Conservation (phyloP, 192 early-diverging fungal genomes). For the Allomyces macrogynus region DNA sequence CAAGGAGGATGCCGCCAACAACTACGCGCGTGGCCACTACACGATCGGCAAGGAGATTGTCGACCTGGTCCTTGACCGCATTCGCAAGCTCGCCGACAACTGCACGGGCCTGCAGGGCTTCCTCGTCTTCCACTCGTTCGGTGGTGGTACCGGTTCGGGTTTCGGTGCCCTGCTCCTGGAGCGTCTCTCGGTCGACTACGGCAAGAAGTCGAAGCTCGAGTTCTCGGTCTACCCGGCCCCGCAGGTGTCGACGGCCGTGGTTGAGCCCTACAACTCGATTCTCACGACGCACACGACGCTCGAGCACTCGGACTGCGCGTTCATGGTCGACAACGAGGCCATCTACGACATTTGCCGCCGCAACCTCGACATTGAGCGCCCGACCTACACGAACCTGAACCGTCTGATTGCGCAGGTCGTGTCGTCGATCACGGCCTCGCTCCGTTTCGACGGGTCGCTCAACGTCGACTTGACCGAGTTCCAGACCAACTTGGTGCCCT, state of each 20-base stretch:
- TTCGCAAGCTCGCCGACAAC: slow-evolving; percentile 94
- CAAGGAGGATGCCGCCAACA: slow-evolving; percentile 99
- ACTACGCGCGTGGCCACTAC: slow-evolving; percentile 99
- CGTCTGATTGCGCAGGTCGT: slow-evolving; percentile 95
- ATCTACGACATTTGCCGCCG: slow-evolving; percentile 98
- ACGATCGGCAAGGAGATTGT: slow-evolving; percentile 99
- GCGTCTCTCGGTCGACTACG: slow-evolving; percentile 98
- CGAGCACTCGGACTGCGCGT: slow-evolving; percentile 97
- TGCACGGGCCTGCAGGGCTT: slow-evolving; percentile 97
- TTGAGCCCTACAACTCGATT: slow-evolving; percentile 98
- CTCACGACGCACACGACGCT: slow-evolving; percentile 97
- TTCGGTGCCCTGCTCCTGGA: slow-evolving; percentile 95
- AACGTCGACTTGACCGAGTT: slow-evolving; percentile 99
- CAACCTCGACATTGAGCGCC: slow-evolving; percentile 91
- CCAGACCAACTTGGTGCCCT: slow-evolving; percentile 99
- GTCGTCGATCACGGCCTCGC: slow-evolving; percentile 96
- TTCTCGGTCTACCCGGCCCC: slow-evolving; percentile 98
- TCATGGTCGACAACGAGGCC: slow-evolving; percentile 99
- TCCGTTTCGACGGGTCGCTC: slow-evolving; percentile 95
- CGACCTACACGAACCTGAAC: slow-evolving; percentile 95
- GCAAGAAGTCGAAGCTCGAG: slow-evolving; percentile 99
- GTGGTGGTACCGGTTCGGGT: slow-evolving; percentile 97
- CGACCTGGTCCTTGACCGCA: slow-evolving; percentile 85
- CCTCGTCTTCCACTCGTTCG: slow-evolving; percentile 98
- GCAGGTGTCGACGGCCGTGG: slow-evolving; percentile 87